These are phyloP conservation scores for Rubia balearica DNA, from an alignment of 305 asterid species.

Conservation along the genomic window DNA sequence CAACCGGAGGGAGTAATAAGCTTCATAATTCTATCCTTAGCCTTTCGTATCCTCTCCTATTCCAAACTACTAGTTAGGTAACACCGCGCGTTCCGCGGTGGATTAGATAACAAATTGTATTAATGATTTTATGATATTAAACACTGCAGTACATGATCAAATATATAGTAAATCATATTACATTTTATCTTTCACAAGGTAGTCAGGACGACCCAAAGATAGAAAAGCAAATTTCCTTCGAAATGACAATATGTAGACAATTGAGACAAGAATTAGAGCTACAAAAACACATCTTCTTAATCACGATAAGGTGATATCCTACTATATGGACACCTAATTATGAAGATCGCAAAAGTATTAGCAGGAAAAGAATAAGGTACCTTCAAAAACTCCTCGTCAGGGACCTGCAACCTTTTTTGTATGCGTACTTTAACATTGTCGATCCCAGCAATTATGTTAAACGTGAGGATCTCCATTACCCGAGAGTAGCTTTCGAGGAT, in stretches of 20 bases:
- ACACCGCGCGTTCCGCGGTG: no score
- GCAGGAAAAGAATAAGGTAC: conserved; percentile 21
- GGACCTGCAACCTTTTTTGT: conserved; percentile 57
- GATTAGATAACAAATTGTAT: no score
- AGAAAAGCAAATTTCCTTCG: conserved; percentile 71
- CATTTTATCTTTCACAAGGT: conserved; percentile 39
- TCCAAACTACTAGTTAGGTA: no score
- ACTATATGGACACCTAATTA: neutral
- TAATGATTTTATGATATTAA: no score
- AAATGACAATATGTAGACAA: conserved; percentile 2
- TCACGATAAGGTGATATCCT: neutral
- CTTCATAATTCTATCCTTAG: no score
- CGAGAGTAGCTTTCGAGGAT: conserved; percentile 97
- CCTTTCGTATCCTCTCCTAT: no score
- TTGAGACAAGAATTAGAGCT: neutral
- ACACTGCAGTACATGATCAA: no score
- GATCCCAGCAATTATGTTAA: conserved; percentile 87
- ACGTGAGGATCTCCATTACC: conserved; percentile 97
- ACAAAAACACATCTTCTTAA: neutral
- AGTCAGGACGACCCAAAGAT: conserved; percentile 66
- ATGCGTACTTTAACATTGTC: conserved; percentile 61
- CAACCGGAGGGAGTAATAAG: no score
- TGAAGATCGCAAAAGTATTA: neutral
- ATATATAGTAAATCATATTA: no score
- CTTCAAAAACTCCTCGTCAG: conserved; percentile 70